phyloP scores from a whole-genome alignment of 1,284 basidiomycete species.

The Dichomitus squalens region DNA sequence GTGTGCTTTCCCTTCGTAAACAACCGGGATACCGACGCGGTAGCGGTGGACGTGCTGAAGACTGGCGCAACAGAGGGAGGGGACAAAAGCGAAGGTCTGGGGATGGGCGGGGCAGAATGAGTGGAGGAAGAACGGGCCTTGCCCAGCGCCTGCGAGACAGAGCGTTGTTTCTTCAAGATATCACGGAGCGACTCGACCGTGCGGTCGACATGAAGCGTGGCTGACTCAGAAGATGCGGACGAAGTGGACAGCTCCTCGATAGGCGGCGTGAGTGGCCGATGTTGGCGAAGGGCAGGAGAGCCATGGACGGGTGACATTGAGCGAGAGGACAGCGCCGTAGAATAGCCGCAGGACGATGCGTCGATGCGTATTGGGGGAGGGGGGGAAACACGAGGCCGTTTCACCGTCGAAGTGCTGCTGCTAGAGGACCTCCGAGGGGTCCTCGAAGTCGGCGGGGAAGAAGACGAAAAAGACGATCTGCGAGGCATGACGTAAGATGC shows the following conservation, averaged over 20 bases:
- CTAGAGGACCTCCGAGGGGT: conserved; percentile 24
- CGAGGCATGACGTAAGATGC: conserved; percentile 31
- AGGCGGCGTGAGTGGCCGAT: conserved; percentile 52
- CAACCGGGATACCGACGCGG: conserved; percentile 73
- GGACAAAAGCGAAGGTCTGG: conserved; percentile 34
- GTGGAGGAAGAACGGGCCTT: conserved; percentile 21
- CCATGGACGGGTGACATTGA: conserved; percentile 42
- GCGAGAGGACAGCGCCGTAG: conserved; percentile 34
- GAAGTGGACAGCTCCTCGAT: conserved; percentile 55
- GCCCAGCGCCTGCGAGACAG: conserved; percentile 31
- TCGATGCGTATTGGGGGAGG: conserved; percentile 28
- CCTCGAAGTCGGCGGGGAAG: conserved; percentile 18
- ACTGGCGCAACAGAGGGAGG: conserved; percentile 51
- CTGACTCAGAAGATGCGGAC: conserved; percentile 43
- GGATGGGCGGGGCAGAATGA: conserved; percentile 36
- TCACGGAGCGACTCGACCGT: conserved; percentile 67
- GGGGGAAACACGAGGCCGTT: conserved; percentile 26
- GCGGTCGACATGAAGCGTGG: conserved; percentile 53
- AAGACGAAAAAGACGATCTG: conserved; percentile 18
- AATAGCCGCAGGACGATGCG: conserved; percentile 17
- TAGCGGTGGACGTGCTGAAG: conserved; percentile 66
- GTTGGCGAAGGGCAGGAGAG: conserved; percentile 23
- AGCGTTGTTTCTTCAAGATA: conserved; percentile 60
- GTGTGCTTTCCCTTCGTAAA: conserved; percentile 50
- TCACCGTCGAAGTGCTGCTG: conserved; percentile 22